A percentile compares a stretch with the other conserved stretches of the same genome.
These are phyloP conservation scores for Aureobasidium sp. DNA, from an alignment of 2,329 filamentous ascomycete genomes.

Conservation along the genomic window DNA sequence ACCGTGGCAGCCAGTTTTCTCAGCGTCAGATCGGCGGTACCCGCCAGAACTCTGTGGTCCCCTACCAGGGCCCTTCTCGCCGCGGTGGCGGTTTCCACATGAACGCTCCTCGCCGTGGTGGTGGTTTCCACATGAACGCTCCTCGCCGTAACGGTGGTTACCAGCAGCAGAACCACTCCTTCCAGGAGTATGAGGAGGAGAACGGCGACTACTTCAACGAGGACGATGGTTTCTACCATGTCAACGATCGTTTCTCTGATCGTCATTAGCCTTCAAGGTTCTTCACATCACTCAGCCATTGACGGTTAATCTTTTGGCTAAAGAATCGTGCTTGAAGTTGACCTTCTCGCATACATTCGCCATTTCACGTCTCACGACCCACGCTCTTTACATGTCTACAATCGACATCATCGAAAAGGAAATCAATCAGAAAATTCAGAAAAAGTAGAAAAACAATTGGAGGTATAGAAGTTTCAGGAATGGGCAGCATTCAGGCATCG, in stretches of 20 bases:
- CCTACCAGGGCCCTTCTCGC: too few relatives aligned
- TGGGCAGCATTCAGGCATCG: neutral
- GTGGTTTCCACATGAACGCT: neutral
- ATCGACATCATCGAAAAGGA: too few relatives aligned
- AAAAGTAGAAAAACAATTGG: neutral
- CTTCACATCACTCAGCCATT: neutral
- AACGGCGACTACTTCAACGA: constrained; percentile 9
- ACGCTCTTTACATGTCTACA: neutral
- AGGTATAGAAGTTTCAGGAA: neutral
- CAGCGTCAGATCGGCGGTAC: too few relatives aligned
- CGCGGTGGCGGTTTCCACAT: too few relatives aligned
- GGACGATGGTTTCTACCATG: neutral
- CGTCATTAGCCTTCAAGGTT: neutral
- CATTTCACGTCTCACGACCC: neutral
- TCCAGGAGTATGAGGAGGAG: neutral
- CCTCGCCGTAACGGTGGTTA: neutral
- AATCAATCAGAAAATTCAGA: neutral
- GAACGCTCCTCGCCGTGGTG: neutral
- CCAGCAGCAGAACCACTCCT: neutral
- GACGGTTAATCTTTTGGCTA: too few relatives aligned
- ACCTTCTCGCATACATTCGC: too few relatives aligned
- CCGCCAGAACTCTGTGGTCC: too few relatives aligned
- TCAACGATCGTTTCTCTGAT: neutral
- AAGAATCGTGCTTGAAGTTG: neutral
- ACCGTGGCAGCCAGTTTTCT: neutral